Evolutionary conservation across 495 filamentous ascomycete species (phyloP).

Genomic region (Annulohypoxylon stygium): DNA sequence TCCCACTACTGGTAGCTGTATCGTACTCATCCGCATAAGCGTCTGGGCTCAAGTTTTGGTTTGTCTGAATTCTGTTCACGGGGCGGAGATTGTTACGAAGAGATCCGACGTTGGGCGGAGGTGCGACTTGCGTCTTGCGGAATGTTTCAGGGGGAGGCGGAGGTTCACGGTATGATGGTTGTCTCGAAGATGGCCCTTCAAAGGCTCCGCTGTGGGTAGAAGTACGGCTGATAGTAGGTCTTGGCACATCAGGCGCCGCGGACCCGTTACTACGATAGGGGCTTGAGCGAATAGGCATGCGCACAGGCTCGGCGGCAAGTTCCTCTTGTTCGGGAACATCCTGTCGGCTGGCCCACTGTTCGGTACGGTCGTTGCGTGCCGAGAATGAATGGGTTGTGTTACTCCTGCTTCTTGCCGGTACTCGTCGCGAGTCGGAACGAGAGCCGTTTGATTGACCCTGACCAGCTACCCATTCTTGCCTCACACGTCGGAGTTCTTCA

Average conservation of each 20-base stretch:
- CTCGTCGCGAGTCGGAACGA: conserved; percentile 40
- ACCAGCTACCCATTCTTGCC: conserved; percentile 60
- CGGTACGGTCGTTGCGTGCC: conserved; percentile 57
- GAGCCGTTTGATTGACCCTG: conserved; percentile 46
- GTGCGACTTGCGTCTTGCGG: conserved; percentile 48
- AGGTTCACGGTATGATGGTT: conserved; percentile 45
- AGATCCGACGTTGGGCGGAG: conserved; percentile 50
- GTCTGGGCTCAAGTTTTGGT: conserved; percentile 68
- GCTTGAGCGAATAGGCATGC: conserved; percentile 74
- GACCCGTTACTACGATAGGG: conserved; percentile 56
- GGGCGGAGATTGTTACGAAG: conserved; percentile 60
- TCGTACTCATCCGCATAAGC: conserved; percentile 75
- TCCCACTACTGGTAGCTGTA: conserved; percentile 69
- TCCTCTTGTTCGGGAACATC: conserved; percentile 56
- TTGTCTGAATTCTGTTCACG: conserved; percentile 60
- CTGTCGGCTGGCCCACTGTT: conserved; percentile 50
- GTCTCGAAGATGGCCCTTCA: conserved; percentile 40
- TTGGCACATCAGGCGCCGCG: conserved; percentile 61
- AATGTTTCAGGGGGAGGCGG: conserved; percentile 48
- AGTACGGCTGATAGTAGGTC: conserved; percentile 54
- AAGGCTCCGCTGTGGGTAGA: conserved; percentile 65
- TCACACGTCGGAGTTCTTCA: conserved; percentile 71
- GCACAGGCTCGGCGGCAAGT: conserved; percentile 56
- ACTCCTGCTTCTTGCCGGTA: conserved; percentile 58
- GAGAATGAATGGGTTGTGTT: conserved; percentile 61